Evolutionary conservation across 202 grass and related monocot genomes (phyloP), one percentile per base, ranked within the genome.

Genomic region (Panicum virgatum): DNA sequence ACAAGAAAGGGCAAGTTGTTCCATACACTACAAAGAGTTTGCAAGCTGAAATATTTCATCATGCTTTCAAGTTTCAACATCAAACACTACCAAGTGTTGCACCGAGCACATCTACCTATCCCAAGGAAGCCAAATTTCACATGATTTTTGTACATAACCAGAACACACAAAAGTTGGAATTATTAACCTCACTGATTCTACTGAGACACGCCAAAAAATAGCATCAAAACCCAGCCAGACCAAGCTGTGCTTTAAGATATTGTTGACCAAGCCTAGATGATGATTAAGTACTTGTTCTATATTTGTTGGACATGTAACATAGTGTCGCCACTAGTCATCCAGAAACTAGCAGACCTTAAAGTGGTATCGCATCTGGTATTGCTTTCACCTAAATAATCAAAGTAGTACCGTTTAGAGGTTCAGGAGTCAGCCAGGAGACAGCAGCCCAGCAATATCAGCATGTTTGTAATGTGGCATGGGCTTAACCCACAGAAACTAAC

Each of bases 341-440:
- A 53, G 23, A 85, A 26, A 43, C 56, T 72, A 19, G 23, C 11
- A 27, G 45, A 73, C 57, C 45, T 72, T 72, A 47, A 18, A 72
- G 66, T 38, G 27, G 36, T 1, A 79, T 6, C 30, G 19, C 62
- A 40, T 72, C 26, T 42, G 45, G 56, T 64, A 47, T 76, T 53
- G 12, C 30, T 56, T 52, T 73, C 15, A 54, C 44, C 57, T 65
- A 56, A 53, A 53, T 51, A 66, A 83, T 54, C 67, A 18, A n/a
- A n/a, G n/a, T 34, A 34, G 43, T 22, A 68, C 1, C 3, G 5
- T 66, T 80, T 12, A 27, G 13, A 73, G 18, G 1, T 72, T 23
- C 32, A 40, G 19, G 19, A 20, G 32, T 57, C 51, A 39, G 20
- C 34, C 51, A 75, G 51, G 6, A 57, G 20, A 20, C 51, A 75